Conservation (phyloP, 306 rosid species). For the Styphnolobium japonicum region DNA sequence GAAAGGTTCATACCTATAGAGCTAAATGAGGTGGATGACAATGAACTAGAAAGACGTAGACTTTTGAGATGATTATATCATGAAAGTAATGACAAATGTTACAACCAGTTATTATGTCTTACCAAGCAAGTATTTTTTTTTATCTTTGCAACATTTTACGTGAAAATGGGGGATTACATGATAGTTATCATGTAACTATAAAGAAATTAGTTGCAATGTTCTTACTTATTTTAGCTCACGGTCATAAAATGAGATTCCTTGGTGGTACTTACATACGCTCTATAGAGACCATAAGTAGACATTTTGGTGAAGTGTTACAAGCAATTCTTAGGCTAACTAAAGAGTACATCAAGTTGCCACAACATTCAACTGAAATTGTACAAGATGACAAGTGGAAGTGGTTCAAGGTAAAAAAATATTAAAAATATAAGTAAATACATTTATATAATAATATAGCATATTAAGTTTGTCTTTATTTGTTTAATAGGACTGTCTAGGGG, state of each 20-base stretch:
- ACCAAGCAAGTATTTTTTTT: background rate
- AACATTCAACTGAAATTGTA: background rate
- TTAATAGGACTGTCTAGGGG: background rate
- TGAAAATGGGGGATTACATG: background rate
- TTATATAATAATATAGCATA: too few species aligned
- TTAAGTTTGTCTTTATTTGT: background rate
- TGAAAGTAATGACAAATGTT: background rate
- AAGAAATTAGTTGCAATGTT: background rate
- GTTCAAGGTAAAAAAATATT: too few species aligned
- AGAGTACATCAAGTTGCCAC: too few species aligned
- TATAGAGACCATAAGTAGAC: background rate
- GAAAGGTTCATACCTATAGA: background rate
- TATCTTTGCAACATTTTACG: background rate
- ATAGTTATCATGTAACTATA: too few species aligned
- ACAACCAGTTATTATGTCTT: background rate
- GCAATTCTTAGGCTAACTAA: background rate
- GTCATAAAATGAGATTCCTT: background rate
- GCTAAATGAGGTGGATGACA: background rate
- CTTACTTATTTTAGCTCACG: background rate
- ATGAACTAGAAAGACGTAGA: background rate
- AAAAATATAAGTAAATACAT: too few species aligned
- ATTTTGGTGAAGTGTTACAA: background rate
- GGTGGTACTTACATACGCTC: background rate
- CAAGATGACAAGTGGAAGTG: background rate
- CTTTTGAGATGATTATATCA: background rate